Evolutionary conservation across 1,284 basidiomycete genomes (phyloP).

Genomic region (Naganishia albida): DNA sequence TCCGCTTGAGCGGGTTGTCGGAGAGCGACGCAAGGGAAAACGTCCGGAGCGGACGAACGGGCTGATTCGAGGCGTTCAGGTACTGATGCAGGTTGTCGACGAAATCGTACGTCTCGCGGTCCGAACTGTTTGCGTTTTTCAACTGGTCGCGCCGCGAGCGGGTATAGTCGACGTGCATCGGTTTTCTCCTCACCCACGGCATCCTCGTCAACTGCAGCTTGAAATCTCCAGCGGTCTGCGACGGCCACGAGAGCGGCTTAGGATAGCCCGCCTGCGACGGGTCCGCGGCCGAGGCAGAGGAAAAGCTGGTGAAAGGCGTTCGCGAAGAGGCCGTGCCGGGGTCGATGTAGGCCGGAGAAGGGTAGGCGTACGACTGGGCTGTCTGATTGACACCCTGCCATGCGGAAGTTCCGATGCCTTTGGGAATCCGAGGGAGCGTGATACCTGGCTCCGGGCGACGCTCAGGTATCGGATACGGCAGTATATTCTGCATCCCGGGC

Average conservation of each 20-base stretch:
- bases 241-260: neutral
- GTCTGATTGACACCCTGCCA: neutral
- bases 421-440: slow-evolving; percentile 4
- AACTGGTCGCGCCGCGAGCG: neutral
- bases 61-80: slow-evolving; percentile 21
- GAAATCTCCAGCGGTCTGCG: neutral
- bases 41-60: slow-evolving; percentile 15
- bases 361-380: neutral
- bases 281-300: neutral
- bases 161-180: slow-evolving; percentile 16
- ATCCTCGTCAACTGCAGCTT: slow-evolving; percentile 14
- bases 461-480: neutral
- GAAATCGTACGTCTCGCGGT: slow-evolving; percentile 4
- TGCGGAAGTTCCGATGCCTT: slow-evolving; percentile 14
- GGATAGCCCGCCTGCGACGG: neutral
- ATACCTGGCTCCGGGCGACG: neutral
- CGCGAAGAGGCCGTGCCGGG: neutral
- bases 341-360: neutral
- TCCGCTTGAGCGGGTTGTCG: slow-evolving; percentile 17
- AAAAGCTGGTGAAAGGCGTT: neutral
- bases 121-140: neutral
- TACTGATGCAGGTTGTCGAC: slow-evolving; percentile 21
- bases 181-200: slow-evolving; percentile 6
- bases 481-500: neutral
- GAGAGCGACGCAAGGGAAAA: slow-evolving; percentile 31